phyloP scores from a whole-genome alignment of 495 filamentous ascomycete species.

The Aspergillus wentii region DNA sequence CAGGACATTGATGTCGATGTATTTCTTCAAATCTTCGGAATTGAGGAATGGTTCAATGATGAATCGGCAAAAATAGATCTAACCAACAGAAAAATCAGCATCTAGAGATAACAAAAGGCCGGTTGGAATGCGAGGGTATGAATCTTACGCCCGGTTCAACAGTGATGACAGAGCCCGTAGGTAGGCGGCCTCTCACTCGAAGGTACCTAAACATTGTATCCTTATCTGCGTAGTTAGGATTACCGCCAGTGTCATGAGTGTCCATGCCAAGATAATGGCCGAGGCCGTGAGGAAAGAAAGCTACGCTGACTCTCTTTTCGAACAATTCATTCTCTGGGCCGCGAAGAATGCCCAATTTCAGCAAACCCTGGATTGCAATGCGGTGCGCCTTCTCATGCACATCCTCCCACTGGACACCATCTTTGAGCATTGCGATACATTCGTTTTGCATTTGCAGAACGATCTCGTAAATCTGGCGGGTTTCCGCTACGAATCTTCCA shows the following conservation, averaged over 20 bases:
- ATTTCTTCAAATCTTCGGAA: conserved; percentile 62
- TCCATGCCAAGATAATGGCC: conserved; percentile 94
- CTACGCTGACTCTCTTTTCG: conserved; percentile 66
- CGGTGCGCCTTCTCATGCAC: conserved; percentile 75
- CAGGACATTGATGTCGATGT: conserved; percentile 68
- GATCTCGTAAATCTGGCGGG: conserved; percentile 75
- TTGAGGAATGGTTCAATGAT: conserved; percentile 81
- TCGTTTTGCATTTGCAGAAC: conserved; percentile 81
- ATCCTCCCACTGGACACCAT: conserved; percentile 78
- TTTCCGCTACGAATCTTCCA: conserved; percentile 70
- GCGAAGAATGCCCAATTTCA: conserved; percentile 70
- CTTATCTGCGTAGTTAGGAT: conserved; percentile 77
- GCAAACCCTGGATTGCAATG: conserved; percentile 74
- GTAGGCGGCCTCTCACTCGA: conserved; percentile 70
- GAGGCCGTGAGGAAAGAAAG: conserved; percentile 90
- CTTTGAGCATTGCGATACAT: conserved; percentile 68
- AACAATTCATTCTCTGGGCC: conserved; percentile 67
- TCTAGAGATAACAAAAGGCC: not conserved
- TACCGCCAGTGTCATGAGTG: conserved; percentile 86
- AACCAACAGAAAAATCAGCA: not conserved
- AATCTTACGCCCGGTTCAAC: conserved; percentile 80
- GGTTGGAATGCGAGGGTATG: not conserved
- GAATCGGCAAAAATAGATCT: conserved; percentile 91
- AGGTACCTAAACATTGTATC: conserved; percentile 85
- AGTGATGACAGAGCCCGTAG: conserved; percentile 75